Evolutionary conservation across 352 stramenopile species (phyloP).

Genomic region (Phytopythium mirpurense): DNA sequence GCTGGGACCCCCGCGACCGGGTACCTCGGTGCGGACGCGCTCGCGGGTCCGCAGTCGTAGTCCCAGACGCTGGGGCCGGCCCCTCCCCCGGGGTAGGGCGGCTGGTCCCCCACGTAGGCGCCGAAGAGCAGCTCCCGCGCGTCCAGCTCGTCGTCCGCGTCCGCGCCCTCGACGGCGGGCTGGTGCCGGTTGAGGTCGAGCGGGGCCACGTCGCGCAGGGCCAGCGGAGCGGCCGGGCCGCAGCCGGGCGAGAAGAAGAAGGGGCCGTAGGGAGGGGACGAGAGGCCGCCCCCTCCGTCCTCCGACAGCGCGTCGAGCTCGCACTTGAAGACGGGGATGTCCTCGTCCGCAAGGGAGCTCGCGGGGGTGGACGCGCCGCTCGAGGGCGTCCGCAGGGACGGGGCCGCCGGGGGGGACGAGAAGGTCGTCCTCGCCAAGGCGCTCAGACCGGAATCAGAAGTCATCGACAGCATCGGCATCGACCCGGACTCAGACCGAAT

Average conservation of each 20-base stretch:
- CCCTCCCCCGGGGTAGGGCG: neutral
- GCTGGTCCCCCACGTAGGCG: slow-evolving; percentile 21
- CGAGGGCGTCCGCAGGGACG: neutral
- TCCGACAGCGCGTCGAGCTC: slow-evolving; percentile 14
- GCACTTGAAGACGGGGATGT: slow-evolving; percentile 21
- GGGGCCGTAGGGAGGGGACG: no score
- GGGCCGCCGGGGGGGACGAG: neutral
- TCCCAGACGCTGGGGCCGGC: slow-evolving; percentile 27
- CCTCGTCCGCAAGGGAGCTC: slow-evolving; percentile 16
- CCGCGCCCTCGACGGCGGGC: neutral
- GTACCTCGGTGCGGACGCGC: neutral
- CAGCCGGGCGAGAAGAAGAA: slow-evolving; percentile 13
- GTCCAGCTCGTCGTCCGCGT: slow-evolving; percentile 11
- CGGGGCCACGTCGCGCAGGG: slow-evolving; percentile 1
- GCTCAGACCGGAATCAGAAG: neutral
- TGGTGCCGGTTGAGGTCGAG: slow-evolving; percentile 7
- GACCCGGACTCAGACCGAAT: no score
- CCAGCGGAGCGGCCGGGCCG: neutral
- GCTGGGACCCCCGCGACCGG: neutral
- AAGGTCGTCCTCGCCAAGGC: neutral
- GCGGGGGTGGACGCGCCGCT: slow-evolving; percentile 17
- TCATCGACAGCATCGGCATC: no score
- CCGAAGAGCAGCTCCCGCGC: slow-evolving; percentile 54
- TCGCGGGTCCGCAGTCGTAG: slow-evolving; percentile 29
- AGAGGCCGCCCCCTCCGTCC: no score